These are phyloP conservation scores for Trichoderma brevicompactum DNA, from an alignment of 2,329 filamentous ascomycete genomes.

Conservation along the genomic window DNA sequence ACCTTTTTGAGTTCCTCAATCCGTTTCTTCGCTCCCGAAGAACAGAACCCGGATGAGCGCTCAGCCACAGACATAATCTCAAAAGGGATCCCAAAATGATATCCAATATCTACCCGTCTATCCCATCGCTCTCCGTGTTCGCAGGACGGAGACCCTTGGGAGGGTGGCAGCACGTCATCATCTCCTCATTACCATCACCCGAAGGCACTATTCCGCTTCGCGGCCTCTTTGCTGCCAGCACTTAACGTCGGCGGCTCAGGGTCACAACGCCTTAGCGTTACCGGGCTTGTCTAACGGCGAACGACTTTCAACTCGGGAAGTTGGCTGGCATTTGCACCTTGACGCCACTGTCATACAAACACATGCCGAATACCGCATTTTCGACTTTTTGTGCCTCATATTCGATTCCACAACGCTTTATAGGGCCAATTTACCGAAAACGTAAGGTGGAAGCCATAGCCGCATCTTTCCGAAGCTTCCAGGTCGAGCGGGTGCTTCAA, in stretches of 20 bases:
- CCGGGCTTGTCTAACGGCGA: conserved; percentile 15
- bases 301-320: conserved; percentile 13
- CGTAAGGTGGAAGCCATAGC: conserved; percentile 12
- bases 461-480: conserved; percentile 14
- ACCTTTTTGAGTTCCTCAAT: too few relatives aligned
- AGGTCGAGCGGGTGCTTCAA: background rate
- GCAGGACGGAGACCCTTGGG: background rate
- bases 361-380: background rate
- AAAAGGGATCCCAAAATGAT: too few relatives aligned
- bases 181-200: background rate
- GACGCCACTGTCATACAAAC: conserved; percentile 16
- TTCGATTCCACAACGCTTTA: background rate
- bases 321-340: conserved; percentile 14
- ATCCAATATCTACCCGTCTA: too few relatives aligned
- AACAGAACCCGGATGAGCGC: too few relatives aligned
- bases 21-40: background rate
- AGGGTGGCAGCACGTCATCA: background rate
- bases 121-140: background rate
- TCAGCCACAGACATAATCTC: too few relatives aligned
- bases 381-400: background rate
- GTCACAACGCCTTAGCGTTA: background rate
- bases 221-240: background rate
- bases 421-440: background rate
- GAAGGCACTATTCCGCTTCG: background rate
- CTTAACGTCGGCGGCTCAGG: background rate